A percentile compares a stretch with the other conserved stretches of the same genome.
phyloP scores from a whole-genome alignment of 148 eudicot genomes.

The Rhododendron mucronatum region DNA sequence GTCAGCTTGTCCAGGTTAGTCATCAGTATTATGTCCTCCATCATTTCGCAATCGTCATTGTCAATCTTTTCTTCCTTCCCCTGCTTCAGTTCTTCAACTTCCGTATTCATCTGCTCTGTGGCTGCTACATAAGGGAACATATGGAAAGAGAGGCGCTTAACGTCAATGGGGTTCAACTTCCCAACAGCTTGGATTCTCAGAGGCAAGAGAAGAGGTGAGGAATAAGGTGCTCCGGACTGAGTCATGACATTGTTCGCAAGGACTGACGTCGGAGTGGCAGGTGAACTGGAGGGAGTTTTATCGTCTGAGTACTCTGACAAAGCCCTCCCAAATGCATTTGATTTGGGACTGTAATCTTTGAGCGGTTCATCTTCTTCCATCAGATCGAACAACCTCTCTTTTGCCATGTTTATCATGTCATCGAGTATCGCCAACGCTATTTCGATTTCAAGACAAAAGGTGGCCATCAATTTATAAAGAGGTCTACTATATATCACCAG shows the following conservation, averaged over 20 bases:
- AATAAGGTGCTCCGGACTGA: conserved; percentile 21
- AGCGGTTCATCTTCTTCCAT: conserved; percentile 78
- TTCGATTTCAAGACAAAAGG: conserved; percentile 17
- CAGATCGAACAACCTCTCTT: conserved; percentile 53
- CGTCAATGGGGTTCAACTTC: conserved; percentile 65
- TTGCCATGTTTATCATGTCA: conserved; percentile 62
- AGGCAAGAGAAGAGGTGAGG: conserved; percentile 58
- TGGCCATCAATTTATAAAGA: not conserved
- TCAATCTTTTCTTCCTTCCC: conserved; percentile 20
- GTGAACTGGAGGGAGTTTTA: conserved; percentile 47
- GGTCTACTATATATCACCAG: not conserved
- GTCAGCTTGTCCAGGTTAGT: not conserved
- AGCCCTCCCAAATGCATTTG: conserved; percentile 30
- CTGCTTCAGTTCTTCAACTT: conserved; percentile 17
- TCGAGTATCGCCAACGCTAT: conserved; percentile 57
- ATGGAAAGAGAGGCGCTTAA: conserved; percentile 75
- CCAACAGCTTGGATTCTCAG: conserved; percentile 72
- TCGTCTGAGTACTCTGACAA: conserved; percentile 32
- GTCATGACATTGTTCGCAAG: conserved; percentile 34
- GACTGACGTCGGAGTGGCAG: conserved; percentile 85
- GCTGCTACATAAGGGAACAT: conserved; percentile 45
- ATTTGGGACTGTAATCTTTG: conserved; percentile 22
- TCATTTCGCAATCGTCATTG: conserved; percentile 11
- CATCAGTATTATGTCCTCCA: conserved; percentile 12
- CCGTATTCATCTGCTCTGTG: conserved; percentile 12